A percentile compares a stretch with the other conserved stretches of the same genome.
These are phyloP conservation scores for Volutella citrinella DNA, from an alignment of 2,329 filamentous ascomycete genomes.

Conservation along the genomic window DNA sequence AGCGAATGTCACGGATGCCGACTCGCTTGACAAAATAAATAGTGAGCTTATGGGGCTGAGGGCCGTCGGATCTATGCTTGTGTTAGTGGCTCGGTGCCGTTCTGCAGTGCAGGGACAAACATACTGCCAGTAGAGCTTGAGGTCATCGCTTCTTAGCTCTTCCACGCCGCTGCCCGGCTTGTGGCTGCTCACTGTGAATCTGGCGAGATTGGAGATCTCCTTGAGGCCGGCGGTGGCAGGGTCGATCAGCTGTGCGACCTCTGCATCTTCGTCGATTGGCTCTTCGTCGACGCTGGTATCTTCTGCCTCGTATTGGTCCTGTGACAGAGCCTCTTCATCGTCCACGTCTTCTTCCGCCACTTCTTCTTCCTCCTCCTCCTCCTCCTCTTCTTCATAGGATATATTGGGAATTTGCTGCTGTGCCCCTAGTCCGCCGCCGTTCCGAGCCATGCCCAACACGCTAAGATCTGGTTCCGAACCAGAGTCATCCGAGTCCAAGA, in stretches of 20 bases:
- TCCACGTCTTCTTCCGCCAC: conserved; percentile 19
- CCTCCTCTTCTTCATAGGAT: conserved; percentile 22
- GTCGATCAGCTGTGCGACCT: conserved; percentile 46
- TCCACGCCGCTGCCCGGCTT: conserved; percentile 79
- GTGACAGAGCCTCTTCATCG: conserved; percentile 22
- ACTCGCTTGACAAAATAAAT: conserved; percentile 85
- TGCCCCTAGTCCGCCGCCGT: conserved; percentile 14
- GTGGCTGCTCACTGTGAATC: conserved; percentile 77
- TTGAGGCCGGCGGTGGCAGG: conserved; percentile 59
- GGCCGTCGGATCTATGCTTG: conserved; percentile 66
- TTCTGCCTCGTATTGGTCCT: conserved; percentile 31
- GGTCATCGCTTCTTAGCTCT: conserved; percentile 71
- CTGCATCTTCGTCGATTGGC: conserved; percentile 37
- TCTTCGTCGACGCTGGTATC: conserved; percentile 31
- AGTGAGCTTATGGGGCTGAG: conserved; percentile 77
- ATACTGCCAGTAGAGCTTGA: conserved; percentile 76
- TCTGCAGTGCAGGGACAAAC: conserved; percentile 23
- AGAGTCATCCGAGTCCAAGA: conserved; percentile 33
- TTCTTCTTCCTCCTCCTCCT: conserved; percentile 17
- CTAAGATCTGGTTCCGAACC: conserved; percentile 37
- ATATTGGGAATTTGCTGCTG: conserved; percentile 29
- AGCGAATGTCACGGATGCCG: conserved; percentile 72
- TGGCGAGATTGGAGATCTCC: conserved; percentile 80
- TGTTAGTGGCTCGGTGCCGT: not conserved
- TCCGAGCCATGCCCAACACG: conserved; percentile 32